Base-by-base conservation (phyloP, 768 basidiomycete species). In the Russula sp. region DNA sequence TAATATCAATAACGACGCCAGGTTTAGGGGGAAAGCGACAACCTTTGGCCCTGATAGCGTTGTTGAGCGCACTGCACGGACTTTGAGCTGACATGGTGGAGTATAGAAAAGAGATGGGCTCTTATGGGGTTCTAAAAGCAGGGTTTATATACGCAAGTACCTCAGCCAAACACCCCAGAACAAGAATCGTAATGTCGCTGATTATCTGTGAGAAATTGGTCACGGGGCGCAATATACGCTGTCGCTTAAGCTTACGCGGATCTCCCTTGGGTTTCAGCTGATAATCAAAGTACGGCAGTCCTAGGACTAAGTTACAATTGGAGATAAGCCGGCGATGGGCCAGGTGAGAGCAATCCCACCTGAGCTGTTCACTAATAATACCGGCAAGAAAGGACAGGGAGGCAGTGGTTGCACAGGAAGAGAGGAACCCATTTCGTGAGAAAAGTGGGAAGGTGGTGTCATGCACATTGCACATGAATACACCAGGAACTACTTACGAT, bases 1-100 rank as follows among this genome's bases (percentile, higher is more conserved):
- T 38, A 28, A 57, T 46, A 16, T 65, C 34, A 62, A 48, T n/a
- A 20, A 48, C n/a, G 9, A 42, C 26, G 11, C 14, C 1, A 26
- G 4, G 26, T 3, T 22, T 51, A 28, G 28, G 38, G 18, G 32
- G 55, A 22, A 54, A 20, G n/a, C 20, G 36, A 18, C 20, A 62
- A 87, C 88, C 83, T 66, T 79, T 76, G 69, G 71, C 75, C 1
- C 69, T 57, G 76, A 83, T 78, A 14, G 86, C 87, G 32, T 75
- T 75, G 67, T 76, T 76, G 69, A 90, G 76, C 53, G 86, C 86
- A 69, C 79, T 69, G 74, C 88, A 89, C 71, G 79, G 80, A 11
- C 81, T 81, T 75, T 79, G 3, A 18, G 76, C 60, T 54, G 81
- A 75, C 81, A 82, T 85, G 55, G 28, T 68, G 40, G 30, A 24